Evolutionary conservation across 2,329 filamentous ascomycete genomes (phyloP).

Genomic region (Phyllosticta paracitricarpa): DNA sequence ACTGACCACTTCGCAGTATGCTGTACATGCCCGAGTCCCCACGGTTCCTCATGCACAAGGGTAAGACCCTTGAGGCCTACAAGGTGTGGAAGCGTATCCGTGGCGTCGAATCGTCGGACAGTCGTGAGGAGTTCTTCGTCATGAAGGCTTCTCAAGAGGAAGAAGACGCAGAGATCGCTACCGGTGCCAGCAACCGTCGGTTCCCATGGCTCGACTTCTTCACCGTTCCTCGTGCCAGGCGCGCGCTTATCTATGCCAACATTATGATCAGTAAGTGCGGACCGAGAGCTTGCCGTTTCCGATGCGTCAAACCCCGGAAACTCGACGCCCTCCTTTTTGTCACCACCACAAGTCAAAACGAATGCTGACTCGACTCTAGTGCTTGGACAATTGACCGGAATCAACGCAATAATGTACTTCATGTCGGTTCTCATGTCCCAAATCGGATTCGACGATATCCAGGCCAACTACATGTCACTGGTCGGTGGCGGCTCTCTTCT

Average conservation of each 20-base stretch:
- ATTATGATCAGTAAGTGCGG: conserved; percentile 17
- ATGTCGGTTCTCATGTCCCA: conserved; percentile 58
- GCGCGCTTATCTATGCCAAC: conserved; percentile 25
- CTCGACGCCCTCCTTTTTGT: too few relatives aligned
- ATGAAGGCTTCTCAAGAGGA: conserved; percentile 57
- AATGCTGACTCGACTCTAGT: conserved; percentile 7
- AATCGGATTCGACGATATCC: conserved; percentile 53
- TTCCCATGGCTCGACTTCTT: conserved; percentile 67
- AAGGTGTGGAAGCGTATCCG: conserved; percentile 65
- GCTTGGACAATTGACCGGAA: conserved; percentile 57
- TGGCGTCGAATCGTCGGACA: conserved; percentile 45
- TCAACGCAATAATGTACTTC: conserved; percentile 64
- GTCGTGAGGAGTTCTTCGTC: conserved; percentile 60
- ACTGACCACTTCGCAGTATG: conserved; percentile 38
- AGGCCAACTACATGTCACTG: conserved; percentile 64
- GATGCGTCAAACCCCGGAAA: too few relatives aligned
- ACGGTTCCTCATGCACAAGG: conserved; percentile 61
- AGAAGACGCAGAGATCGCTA: conserved; percentile 39
- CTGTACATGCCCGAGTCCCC: conserved; percentile 62
- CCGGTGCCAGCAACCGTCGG: conserved; percentile 43
- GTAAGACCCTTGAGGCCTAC: conserved; percentile 48
- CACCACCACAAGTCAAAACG: too few relatives aligned
- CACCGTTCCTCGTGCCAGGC: conserved; percentile 34
- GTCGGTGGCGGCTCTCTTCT: conserved; percentile 60
- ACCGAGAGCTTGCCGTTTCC: too few relatives aligned